Conservation (phyloP, 306 rosid species). For the Fragaria nilgerrensis region DNA sequence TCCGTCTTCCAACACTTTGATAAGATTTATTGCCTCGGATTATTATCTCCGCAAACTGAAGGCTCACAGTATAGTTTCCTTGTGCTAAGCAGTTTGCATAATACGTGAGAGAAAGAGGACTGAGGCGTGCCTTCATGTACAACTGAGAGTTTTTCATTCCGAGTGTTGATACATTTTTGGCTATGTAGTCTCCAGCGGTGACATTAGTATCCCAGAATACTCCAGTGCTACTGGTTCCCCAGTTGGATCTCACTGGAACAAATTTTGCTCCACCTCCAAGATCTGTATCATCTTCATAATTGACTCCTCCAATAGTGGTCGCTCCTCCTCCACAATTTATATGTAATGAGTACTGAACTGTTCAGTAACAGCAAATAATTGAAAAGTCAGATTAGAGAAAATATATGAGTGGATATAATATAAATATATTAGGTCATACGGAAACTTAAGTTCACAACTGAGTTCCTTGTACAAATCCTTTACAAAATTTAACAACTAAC, state of each 20-base stretch:
- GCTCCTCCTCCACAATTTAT: conserved; percentile 62
- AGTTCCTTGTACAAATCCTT: too few species aligned
- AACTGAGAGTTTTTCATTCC: conserved; percentile 35
- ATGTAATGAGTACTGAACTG: conserved; percentile 39
- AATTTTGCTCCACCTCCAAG: background rate
- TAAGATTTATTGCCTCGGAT: conserved; percentile 46
- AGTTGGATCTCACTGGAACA: background rate
- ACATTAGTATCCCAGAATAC: conserved; percentile 28
- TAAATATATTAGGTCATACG: too few species aligned
- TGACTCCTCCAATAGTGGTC: conserved; percentile 27
- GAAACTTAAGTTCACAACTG: too few species aligned
- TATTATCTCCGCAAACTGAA: conserved; percentile 55
- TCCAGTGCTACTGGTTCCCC: conserved; percentile 65
- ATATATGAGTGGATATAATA: too few species aligned
- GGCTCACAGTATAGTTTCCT: conserved; percentile 51
- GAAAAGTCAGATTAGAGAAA: background rate
- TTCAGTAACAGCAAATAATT: background rate
- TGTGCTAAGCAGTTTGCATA: conserved; percentile 54
- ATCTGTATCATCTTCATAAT: conserved; percentile 36
- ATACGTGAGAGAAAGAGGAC: conserved; percentile 55
- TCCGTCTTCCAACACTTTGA: conserved; percentile 48
- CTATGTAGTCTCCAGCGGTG: conserved; percentile 25
- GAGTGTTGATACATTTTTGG: conserved; percentile 22
- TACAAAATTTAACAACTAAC: too few species aligned
- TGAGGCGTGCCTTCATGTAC: conserved; percentile 47